phyloP scores from a whole-genome alignment of 176 grass and related monocot genomes.

The Ampelocalamus luodianensis region DNA sequence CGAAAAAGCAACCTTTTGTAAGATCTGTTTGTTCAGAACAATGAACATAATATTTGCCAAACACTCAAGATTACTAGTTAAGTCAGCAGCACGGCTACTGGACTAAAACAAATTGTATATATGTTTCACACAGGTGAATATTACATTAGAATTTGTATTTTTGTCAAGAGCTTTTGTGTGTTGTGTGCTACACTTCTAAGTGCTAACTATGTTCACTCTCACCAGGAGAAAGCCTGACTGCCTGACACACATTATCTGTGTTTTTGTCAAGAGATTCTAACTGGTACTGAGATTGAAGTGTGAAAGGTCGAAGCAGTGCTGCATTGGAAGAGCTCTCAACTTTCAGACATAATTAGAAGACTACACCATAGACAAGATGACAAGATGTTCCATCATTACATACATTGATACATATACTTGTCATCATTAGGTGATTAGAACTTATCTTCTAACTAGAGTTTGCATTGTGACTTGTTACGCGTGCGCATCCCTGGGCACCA shows the following conservation, averaged over 20 bases:
- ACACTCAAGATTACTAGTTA: slow-evolving; percentile 5
- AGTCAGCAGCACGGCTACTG: neutral
- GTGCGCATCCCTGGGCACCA: neutral
- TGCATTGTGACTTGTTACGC: neutral
- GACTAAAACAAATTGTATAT: neutral
- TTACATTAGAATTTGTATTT: neutral
- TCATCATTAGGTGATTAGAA: neutral
- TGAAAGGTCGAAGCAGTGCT: neutral
- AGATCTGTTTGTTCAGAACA: slow-evolving; percentile 7
- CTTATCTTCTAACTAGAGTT: neutral
- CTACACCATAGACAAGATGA: neutral
- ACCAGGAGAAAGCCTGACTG: slow-evolving; percentile 15
- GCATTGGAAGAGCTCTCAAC: neutral
- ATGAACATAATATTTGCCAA: slow-evolving; percentile 1
- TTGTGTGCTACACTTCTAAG: neutral
- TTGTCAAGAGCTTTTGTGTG: neutral
- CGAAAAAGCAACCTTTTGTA: neutral
- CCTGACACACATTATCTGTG: neutral
- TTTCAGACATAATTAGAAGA: neutral
- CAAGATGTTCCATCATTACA: neutral
- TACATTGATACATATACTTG: neutral
- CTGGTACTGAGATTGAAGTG: neutral
- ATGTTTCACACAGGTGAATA: neutral
- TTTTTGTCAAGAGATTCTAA: neutral
- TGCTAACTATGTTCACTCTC: slow-evolving; percentile 7